Base-by-base conservation (phyloP, 108 stramenopile genomes). In the Cyclotella choctawhatcheeana region DNA sequence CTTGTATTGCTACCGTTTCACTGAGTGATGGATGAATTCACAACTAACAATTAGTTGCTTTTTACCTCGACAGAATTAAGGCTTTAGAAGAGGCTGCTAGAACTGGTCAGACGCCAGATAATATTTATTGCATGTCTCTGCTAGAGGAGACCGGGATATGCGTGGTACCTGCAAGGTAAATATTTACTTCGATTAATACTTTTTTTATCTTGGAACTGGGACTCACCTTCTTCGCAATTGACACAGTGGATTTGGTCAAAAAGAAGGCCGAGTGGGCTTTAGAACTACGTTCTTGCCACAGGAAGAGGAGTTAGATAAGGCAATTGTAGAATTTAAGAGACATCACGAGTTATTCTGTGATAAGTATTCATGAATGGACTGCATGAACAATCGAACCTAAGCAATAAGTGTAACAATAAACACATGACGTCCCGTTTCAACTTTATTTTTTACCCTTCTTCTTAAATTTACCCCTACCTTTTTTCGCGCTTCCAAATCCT, bases 271-370 rank as follows among this genome's bases (percentile, higher is more conserved):
- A 32, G 82, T 84, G 50, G 96, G 97, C 58, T 95, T 97, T 80
- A 89, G 97, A 55, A 98, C 97, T 13, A 98, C 97, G 1, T 95
- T 98, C 61, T 75, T 98, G 43, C 97, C 94, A 31, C 89, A 94
- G 0, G 95, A 96, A 69, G 87, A 89, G 44, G 79, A 85, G 50
- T 85, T 96, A 45, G 78, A 86, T 22, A 59, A 47, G 50, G 90
- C 95, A 44, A 74, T 95, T 25, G 80, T 86, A 30, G 76, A 82
- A 27, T 95, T 97, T 55, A 72, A 67, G 51, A 64, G 83, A 27
- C 96, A 96, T 71, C 97, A 97, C 77, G 76, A 82, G 25, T 69
- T 81, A 20, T 97, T 97, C 62, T 81, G 91, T 64, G 73, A 88
- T 25, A 79, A 93, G 67, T 95, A 93, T 75, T 22, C 69, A 21